These are phyloP conservation scores for Plasmodium adleri DNA, from an alignment of 169 alveolate species.

Conservation along the genomic window DNA sequence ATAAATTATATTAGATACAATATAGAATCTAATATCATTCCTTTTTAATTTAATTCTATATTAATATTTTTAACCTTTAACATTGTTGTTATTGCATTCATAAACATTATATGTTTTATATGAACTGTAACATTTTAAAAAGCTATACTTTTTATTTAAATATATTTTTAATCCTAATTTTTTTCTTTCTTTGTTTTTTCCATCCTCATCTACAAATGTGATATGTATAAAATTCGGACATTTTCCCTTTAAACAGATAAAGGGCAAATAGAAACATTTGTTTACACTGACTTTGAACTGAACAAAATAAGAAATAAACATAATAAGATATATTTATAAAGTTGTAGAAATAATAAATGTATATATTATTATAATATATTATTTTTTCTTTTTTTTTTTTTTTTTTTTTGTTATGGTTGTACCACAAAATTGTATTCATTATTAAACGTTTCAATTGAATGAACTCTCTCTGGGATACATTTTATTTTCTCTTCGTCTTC, in stretches of 20 bases:
- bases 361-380: neutral
- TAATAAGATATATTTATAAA: neutral
- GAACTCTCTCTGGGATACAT: conserved; percentile 25
- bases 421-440: conserved; percentile 25
- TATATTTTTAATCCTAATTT: conserved; percentile 36
- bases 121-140: conserved; percentile 57
- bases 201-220: conserved; percentile 4
- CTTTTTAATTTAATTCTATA: neutral
- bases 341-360: neutral
- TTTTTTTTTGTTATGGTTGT: neutral
- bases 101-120: conserved; percentile 36
- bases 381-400: too few species aligned
- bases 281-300: conserved; percentile 42
- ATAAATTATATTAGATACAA: too few species aligned
- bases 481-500: conserved; percentile 36
- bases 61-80: conserved; percentile 18
- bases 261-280: conserved; percentile 37
- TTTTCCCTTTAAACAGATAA: conserved; percentile 29
- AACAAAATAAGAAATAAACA: conserved; percentile 1
- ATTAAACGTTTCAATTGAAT: conserved; percentile 16
- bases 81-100: conserved; percentile 14
- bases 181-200: neutral
- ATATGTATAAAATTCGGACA: conserved; percentile 62
- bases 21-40: too few species aligned
- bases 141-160: conserved; percentile 43